Evolutionary conservation across 495 filamentous ascomycete genomes (phyloP), one percentile per base, ranked within the genome.

Genomic region (Penicillium fimorum): DNA sequence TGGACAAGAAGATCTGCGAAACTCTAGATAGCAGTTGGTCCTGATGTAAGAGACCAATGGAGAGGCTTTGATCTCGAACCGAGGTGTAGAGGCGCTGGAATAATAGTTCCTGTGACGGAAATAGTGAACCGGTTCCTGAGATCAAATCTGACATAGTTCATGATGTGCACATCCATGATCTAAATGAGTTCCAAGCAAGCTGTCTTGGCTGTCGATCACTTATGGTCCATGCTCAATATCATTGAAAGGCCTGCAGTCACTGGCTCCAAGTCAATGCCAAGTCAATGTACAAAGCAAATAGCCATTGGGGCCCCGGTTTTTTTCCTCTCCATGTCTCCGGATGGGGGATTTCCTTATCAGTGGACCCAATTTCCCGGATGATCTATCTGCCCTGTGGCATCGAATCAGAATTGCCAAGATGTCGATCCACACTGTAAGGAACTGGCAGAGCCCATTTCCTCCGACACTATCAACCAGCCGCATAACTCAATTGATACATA

Each of bases 311-410:
- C 11, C 20, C 20, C 42, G 11, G 18, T 48, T 37, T 9, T 9
- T 38, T 59, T 24, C 55, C 58, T 61, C 50, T 52, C 37, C 58
- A 33, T 32, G 30, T 54, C 57, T 37, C 37, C 57, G 32, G 24
- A 45, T 55, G 17, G 57, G 50, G 50, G 22, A 22, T 24, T 47
- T 43, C 55, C 55, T 67, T 69, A 69, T 65, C 64, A 59, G 66
- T 61, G 59, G 64, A 63, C 20, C 58, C 45, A 15, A 47, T 50
- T 53, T 13, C 45, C 27, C 15, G 54, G 50, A 45, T 11, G 46
- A 53, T 58, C 51, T 50, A 53, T 58, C 51, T 50, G 22, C 50
- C 52, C 49, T 60, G 48, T 55, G 55, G 51, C 52, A 54, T 44
- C 53, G 57, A 57, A 24, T 45, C 32, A 43, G 10, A 33, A 17